Conservation (phyloP, 768 basidiomycete species). For the Strobilomyces confusus region DNA sequence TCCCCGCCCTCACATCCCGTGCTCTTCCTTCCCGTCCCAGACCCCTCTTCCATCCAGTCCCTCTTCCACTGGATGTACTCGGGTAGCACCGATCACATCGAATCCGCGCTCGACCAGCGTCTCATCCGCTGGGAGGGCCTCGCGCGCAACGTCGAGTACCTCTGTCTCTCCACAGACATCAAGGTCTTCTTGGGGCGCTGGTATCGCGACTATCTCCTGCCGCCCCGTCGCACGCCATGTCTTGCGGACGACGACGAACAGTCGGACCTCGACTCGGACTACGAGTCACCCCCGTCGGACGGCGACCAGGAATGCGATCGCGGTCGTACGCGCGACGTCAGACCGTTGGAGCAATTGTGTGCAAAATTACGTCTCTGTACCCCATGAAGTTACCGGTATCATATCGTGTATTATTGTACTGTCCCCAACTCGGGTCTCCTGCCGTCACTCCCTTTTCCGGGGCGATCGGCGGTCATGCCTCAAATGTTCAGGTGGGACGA, state of each 20-base stretch:
- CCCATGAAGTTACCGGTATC: not conserved
- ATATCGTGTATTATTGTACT: not conserved
- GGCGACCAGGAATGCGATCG: constrained; percentile 39
- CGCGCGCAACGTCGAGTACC: constrained; percentile 86
- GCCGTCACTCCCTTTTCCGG: not conserved
- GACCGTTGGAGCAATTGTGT: constrained; percentile 35
- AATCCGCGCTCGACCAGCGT: constrained; percentile 61
- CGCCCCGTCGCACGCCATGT: constrained; percentile 25
- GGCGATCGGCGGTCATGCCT: constrained; percentile 37
- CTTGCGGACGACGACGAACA: constrained; percentile 35
- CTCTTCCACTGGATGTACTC: constrained; percentile 84
- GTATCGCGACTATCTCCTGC: constrained; percentile 63
- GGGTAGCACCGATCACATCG: constrained; percentile 61
- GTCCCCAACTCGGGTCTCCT: not conserved
- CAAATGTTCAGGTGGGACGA: constrained; percentile 32
- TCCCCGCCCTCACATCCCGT: constrained; percentile 60
- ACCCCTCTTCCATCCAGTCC: constrained; percentile 65
- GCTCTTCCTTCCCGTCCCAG: constrained; percentile 71
- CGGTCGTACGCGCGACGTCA: constrained; percentile 39
- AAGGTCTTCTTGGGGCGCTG: constrained; percentile 74
- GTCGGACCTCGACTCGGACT: constrained; percentile 28
- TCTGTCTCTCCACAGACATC: constrained; percentile 70
- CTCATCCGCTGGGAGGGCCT: constrained; percentile 80
- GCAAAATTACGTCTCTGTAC: constrained; percentile 21
- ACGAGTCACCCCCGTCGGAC: constrained; percentile 28